phyloP scores from a whole-genome alignment of 345 rosid genomes.

The Ricinus communis region DNA sequence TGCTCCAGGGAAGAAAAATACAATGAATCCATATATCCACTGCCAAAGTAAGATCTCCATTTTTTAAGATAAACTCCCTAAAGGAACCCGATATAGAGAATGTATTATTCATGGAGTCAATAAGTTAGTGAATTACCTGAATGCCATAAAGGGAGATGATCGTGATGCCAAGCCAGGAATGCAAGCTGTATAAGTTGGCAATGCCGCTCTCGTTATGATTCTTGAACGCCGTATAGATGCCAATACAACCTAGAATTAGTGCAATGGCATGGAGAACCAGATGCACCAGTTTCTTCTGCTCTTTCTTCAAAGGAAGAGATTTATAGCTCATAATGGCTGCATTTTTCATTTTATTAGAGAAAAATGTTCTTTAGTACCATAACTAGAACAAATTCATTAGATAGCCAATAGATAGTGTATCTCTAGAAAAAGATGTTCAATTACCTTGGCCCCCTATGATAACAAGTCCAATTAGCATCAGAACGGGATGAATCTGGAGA shows the following conservation, averaged over 20 bases:
- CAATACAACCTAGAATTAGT: slow-evolving; percentile 68
- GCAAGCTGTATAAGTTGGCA: slow-evolving; percentile 86
- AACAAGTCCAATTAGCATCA: slow-evolving; percentile 85
- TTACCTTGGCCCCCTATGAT: slow-evolving; percentile 98
- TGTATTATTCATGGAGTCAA: too few relatives aligned
- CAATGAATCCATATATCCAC: slow-evolving; percentile 73
- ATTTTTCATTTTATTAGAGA: not conserved
- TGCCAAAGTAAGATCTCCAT: slow-evolving; percentile 26
- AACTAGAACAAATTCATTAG: not conserved
- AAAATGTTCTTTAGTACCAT: not conserved
- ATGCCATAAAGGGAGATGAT: slow-evolving; percentile 75
- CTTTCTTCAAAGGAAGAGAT: slow-evolving; percentile 61
- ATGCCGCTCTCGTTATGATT: slow-evolving; percentile 78
- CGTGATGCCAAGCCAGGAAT: slow-evolving; percentile 90
- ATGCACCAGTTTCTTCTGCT: slow-evolving; percentile 78
- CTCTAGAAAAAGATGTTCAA: not conserved
- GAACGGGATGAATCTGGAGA: slow-evolving; percentile 80
- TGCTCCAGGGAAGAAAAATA: slow-evolving; percentile 88
- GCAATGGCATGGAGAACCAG: slow-evolving; percentile 81
- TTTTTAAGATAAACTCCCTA: not conserved
- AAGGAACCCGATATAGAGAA: too few relatives aligned
- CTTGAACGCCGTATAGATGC: slow-evolving; percentile 80
- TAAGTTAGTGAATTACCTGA: slow-evolving; percentile 54
- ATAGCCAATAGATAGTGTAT: not conserved
- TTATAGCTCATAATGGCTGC: slow-evolving; percentile 87